Conservation (phyloP, 371 early-diverging fungal genomes). For the Mortierella sp. region DNA sequence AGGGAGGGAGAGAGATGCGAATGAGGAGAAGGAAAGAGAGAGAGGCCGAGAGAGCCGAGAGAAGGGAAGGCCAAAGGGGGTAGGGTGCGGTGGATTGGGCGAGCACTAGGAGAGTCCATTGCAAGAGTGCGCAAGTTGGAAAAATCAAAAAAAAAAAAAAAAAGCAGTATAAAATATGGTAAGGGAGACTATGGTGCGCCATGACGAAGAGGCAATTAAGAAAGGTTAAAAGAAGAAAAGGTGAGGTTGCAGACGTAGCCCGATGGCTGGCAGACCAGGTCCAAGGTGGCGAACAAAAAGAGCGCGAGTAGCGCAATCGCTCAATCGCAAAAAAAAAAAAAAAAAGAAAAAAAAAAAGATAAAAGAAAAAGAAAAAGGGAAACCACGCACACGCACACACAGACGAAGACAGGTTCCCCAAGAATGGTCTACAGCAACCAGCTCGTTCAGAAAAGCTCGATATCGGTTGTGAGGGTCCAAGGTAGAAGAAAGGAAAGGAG, state of each 20-base stretch:
- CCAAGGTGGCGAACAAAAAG: not conserved
- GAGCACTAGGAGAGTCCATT: too few relatives aligned
- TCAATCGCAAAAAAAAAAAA: not conserved
- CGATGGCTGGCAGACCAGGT: not conserved
- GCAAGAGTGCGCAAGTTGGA: not conserved
- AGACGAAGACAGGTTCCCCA: not conserved
- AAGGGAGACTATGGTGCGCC: not conserved
- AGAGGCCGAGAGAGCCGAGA: not conserved
- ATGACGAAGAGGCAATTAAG: not conserved
- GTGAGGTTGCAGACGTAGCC: not conserved
- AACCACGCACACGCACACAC: too few relatives aligned
- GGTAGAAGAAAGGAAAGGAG: slow-evolving; percentile 11
- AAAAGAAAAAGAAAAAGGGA: not conserved
- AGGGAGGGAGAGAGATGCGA: not conserved
- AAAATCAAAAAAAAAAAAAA: not conserved
- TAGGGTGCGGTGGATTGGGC: too few relatives aligned
- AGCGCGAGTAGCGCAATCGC: not conserved
- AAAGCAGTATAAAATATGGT: not conserved
- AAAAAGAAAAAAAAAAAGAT: too few relatives aligned
- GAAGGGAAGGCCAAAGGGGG: too few relatives aligned
- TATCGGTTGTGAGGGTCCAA: not conserved
- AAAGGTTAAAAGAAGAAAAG: not conserved
- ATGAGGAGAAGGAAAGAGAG: not conserved
- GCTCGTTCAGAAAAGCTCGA: slow-evolving; percentile 2
- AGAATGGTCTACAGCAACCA: not conserved